Evolutionary conservation across 495 filamentous ascomycete genomes (phyloP).

Genomic region (Penicillium roqueforti): DNA sequence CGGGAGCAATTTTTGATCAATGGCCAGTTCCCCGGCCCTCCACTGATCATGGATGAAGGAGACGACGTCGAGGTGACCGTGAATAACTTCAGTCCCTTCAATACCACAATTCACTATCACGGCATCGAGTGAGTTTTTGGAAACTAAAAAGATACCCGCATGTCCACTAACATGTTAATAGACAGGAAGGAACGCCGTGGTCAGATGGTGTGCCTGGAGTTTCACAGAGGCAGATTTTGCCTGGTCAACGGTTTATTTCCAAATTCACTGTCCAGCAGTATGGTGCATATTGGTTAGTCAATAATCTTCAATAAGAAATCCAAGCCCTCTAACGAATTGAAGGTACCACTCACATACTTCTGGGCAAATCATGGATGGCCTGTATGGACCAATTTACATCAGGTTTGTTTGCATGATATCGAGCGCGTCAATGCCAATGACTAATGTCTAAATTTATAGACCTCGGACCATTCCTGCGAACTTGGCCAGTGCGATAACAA

Average conservation of each 20-base stretch:
- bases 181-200: slow-evolving; percentile 24
- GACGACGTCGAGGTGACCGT: slow-evolving; percentile 47
- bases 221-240: slow-evolving; percentile 33
- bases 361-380: slow-evolving; percentile 41
- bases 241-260: slow-evolving; percentile 35
- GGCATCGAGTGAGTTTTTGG: slow-evolving; percentile 14
- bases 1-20: slow-evolving; percentile 50
- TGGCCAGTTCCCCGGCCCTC: slow-evolving; percentile 51
- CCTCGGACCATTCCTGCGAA: background rate
- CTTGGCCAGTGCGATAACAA: background rate
- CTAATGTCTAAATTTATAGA: no score
- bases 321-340: background rate
- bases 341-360: slow-evolving; percentile 40
- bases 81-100: slow-evolving; percentile 23
- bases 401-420: no score
- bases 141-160: no score
- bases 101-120: slow-evolving; percentile 44
- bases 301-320: background rate
- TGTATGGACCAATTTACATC: slow-evolving; percentile 43
- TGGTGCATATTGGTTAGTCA: slow-evolving; percentile 40
- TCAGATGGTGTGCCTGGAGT: slow-evolving; percentile 42
- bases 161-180: slow-evolving; percentile 5
- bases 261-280: slow-evolving; percentile 40
- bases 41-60: slow-evolving; percentile 52
- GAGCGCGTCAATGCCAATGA: no score